Evolutionary conservation across 1,139 yeast genomes (phyloP).

Genomic region (Zhuliangozyma parablackwelliae): DNA sequence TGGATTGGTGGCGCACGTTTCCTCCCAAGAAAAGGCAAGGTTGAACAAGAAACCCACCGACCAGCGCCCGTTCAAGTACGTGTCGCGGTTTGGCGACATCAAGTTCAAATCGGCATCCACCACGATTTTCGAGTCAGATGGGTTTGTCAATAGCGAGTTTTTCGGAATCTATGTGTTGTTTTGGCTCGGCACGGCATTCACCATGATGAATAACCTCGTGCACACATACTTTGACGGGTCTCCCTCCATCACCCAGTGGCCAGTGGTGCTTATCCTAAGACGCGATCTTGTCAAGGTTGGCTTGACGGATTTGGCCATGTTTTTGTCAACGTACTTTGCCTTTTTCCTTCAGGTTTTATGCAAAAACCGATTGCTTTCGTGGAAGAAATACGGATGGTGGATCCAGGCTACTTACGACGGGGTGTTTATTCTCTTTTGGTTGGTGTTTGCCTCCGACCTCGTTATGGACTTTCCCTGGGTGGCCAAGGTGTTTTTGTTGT

Average conservation of each 20-base stretch:
- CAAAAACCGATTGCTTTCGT: constrained; percentile 37
- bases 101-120: constrained; percentile 19
- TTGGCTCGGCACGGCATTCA: constrained; percentile 62
- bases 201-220: constrained; percentile 45
- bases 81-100: constrained; percentile 11
- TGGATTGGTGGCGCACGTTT: constrained; percentile 4
- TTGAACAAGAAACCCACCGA: constrained; percentile 5
- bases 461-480: constrained; percentile 69
- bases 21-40: constrained; percentile 6
- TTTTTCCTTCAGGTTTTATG: constrained; percentile 52
- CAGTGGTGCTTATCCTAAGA: constrained; percentile 47
- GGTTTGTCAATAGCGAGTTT: constrained; percentile 41
- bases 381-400: constrained; percentile 62
- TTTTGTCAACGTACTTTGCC: constrained; percentile 54
- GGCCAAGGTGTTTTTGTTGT: constrained; percentile 72
- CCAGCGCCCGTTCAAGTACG: constrained; percentile 6
- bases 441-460: constrained; percentile 47
- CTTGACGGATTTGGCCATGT: constrained; percentile 67
- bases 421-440: constrained; percentile 43
- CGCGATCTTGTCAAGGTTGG: constrained; percentile 62
- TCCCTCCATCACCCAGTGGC: constrained; percentile 35
- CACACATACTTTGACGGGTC: constrained; percentile 32
- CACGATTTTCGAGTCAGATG: constrained; percentile 47
- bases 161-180: constrained; percentile 64
- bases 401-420: constrained; percentile 57